These are phyloP conservation scores for Sextonia rubra DNA, from an alignment of 164 flowering plant genomes.

Conservation along the genomic window DNA sequence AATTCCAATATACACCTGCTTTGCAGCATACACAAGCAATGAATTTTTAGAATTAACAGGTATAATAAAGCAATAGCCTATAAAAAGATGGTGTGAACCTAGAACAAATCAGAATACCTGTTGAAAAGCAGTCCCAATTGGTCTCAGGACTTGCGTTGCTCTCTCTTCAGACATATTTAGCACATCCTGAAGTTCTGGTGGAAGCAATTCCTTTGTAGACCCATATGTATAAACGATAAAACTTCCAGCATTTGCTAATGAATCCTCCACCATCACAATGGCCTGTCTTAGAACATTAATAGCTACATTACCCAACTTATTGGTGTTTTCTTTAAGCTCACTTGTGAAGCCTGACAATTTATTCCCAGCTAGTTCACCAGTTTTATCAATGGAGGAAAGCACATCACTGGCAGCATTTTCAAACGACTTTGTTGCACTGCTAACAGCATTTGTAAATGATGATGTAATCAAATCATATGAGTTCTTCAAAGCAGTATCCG, in stretches of 20 bases:
- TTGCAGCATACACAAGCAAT: slow-evolving; percentile 2
- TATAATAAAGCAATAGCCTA: neutral
- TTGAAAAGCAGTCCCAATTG: slow-evolving; percentile 44
- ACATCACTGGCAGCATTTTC: slow-evolving; percentile 36
- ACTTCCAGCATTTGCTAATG: slow-evolving; percentile 41
- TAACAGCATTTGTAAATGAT: slow-evolving; percentile 27
- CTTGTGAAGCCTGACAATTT: slow-evolving; percentile 41
- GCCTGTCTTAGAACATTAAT: slow-evolving; percentile 49
- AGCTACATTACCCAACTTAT: slow-evolving; percentile 39
- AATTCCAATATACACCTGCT: slow-evolving; percentile 53
- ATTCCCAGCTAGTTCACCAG: slow-evolving; percentile 40
- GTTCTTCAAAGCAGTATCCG: slow-evolving; percentile 34
- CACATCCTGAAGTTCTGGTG: slow-evolving; percentile 50
- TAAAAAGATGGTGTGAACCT: neutral
- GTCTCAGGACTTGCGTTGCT: slow-evolving; percentile 38
- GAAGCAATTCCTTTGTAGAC: slow-evolving; percentile 60
- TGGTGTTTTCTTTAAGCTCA: slow-evolving; percentile 44
- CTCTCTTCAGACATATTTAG: slow-evolving; percentile 54
- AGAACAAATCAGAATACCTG: slow-evolving; percentile 41
- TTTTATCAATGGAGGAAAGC: slow-evolving; percentile 37
- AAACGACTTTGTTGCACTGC: slow-evolving; percentile 38
- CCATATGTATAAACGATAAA: slow-evolving; percentile 50
- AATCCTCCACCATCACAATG: slow-evolving; percentile 52
- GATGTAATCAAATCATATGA: slow-evolving; percentile 46
- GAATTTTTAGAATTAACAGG: neutral